A percentile compares a stretch with the other conserved stretches of the same genome.
Conservation (phyloP, 495 filamentous ascomycete species). For the Glonium stellatum region DNA sequence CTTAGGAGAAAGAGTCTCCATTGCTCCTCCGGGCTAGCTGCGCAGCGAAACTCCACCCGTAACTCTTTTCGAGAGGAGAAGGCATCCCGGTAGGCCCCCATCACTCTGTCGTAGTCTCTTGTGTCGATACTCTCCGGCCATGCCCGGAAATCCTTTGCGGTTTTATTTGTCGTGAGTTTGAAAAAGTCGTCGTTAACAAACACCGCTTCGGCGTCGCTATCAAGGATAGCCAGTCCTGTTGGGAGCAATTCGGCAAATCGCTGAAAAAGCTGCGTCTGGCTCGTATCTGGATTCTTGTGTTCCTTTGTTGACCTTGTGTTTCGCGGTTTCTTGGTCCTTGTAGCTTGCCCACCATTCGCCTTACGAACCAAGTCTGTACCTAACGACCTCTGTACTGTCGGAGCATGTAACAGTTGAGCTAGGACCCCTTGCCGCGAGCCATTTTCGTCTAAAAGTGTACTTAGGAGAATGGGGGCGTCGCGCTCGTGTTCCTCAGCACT, state of each 20-base stretch:
- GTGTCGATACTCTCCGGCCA: conserved; percentile 37
- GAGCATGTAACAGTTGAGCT: conserved; percentile 22
- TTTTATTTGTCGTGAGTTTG: conserved; percentile 32
- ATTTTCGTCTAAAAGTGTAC: conserved; percentile 28
- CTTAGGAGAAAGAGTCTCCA: conserved; percentile 36
- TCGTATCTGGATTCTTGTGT: conserved; percentile 4
- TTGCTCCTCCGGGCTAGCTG: conserved; percentile 11
- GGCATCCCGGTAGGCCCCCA: conserved; percentile 33
- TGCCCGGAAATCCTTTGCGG: conserved; percentile 26
- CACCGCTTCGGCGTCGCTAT: conserved; percentile 31
- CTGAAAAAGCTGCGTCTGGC: conserved; percentile 30
- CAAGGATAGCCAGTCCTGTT: conserved; percentile 36
- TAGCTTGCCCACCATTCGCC: no score
- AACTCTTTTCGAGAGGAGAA: conserved; percentile 28
- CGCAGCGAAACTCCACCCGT: conserved; percentile 32
- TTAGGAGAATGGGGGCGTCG: conserved; percentile 25
- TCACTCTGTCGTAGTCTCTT: conserved; percentile 33
- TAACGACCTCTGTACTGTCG: conserved; percentile 3
- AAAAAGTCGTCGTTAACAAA: conserved; percentile 38
- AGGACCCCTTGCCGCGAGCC: conserved; percentile 25
- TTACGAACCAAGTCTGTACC: no score
- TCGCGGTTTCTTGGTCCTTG: no score
- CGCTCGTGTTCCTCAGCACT: conserved; percentile 6
- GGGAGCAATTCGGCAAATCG: conserved; percentile 36
- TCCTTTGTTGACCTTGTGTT: no score